Conservation (phyloP, 768 basidiomycete genomes). For the Trichaptum fuscoviolaceum region DNA sequence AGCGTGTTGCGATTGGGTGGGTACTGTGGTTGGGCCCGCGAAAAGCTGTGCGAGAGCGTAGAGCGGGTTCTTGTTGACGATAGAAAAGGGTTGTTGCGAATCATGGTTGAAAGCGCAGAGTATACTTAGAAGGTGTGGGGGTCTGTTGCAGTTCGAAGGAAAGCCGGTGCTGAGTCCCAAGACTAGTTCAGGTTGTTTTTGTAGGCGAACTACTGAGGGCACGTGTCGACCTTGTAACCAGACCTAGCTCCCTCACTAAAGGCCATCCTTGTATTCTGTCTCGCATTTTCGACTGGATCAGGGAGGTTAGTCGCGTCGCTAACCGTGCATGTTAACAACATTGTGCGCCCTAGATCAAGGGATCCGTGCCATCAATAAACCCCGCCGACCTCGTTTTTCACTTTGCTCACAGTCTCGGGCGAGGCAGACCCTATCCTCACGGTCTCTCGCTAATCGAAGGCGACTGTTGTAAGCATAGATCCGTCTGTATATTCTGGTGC, state of each 20-base stretch:
- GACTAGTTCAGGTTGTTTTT: not conserved
- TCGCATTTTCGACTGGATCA: no score
- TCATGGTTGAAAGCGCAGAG: not conserved
- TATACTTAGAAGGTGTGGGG: not conserved
- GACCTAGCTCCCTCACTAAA: not conserved
- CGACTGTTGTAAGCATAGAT: not conserved
- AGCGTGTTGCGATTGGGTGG: not conserved
- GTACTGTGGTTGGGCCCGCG: not conserved
- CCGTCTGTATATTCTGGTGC: not conserved
- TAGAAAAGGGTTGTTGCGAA: not conserved
- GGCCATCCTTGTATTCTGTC: not conserved
- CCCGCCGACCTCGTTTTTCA: not conserved
- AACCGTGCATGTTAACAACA: no score
- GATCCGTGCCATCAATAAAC: not conserved
- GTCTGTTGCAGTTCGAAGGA: not conserved
- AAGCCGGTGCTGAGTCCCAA: not conserved
- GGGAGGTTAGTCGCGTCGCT: no score
- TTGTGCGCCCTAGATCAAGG: no score
- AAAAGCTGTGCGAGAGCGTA: not conserved
- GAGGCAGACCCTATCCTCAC: not conserved
- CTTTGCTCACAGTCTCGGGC: not conserved
- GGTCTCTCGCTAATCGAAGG: not conserved
- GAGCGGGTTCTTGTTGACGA: not conserved
- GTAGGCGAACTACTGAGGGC: not conserved
- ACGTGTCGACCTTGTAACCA: not conserved